Conservation (phyloP, 202 grass and related monocot species). For the Panicum virgatum region DNA sequence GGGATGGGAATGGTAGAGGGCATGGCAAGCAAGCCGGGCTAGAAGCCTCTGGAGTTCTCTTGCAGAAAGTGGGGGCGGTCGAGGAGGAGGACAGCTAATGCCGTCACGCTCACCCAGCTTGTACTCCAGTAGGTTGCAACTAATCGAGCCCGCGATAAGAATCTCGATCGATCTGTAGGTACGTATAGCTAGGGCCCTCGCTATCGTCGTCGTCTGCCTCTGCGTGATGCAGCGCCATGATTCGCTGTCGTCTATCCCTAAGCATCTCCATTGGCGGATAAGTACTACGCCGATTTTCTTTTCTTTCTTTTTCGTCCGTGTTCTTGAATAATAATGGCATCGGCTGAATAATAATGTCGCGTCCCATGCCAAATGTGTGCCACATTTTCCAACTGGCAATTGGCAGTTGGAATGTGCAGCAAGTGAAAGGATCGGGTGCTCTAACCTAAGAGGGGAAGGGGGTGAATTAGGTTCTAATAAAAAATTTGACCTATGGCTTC, state of each 20-base stretch:
- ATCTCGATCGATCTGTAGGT: conserved; percentile 31
- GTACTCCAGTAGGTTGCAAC: conserved; percentile 42
- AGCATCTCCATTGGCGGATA: conserved; percentile 39
- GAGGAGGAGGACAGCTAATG: too few species aligned
- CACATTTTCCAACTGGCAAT: conserved; percentile 5
- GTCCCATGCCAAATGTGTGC: background rate
- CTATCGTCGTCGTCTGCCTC: background rate
- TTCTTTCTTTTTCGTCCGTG: background rate
- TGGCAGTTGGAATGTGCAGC: background rate
- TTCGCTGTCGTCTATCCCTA: conserved; percentile 17
- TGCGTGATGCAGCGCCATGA: conserved; percentile 15
- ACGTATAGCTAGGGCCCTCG: background rate
- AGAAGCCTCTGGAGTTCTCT: conserved; percentile 27
- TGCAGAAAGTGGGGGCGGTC: background rate
- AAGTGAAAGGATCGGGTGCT: too few species aligned
- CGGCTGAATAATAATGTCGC: background rate
- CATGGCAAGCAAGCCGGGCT: background rate
- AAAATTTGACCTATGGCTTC: too few species aligned
- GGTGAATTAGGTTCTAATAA: too few species aligned
- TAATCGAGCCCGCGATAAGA: conserved; percentile 26
- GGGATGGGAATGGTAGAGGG: background rate
- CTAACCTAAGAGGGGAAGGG: too few species aligned
- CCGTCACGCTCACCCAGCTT: conserved; percentile 41
- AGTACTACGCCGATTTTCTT: background rate
- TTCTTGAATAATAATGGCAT: too few species aligned